A percentile compares a stretch with the other conserved stretches of the same genome.
Evolutionary conservation across 1,284 basidiomycete genomes (phyloP).

Genomic region (Trichosporon coremiiforme): DNA sequence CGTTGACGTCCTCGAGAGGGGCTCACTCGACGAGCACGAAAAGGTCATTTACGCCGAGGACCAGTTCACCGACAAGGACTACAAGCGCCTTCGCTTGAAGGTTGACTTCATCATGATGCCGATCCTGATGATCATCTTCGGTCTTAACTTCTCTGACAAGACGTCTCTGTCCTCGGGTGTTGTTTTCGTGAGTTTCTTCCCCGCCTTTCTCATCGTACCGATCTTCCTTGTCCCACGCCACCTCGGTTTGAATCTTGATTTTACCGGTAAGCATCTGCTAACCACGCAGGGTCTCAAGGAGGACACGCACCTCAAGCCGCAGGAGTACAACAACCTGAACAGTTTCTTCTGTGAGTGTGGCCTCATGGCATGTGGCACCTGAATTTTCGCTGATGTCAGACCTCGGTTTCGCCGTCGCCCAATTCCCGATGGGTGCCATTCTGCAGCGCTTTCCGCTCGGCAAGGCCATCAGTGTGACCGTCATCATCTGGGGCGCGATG

Average conservation of each 20-base stretch:
- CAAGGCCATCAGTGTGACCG: slow-evolving; percentile 29
- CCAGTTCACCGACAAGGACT: slow-evolving; percentile 28
- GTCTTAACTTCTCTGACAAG: slow-evolving; percentile 29
- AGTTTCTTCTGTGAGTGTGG: slow-evolving; percentile 24
- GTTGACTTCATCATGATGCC: slow-evolving; percentile 30
- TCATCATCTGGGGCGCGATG: slow-evolving; percentile 37
- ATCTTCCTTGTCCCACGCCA: no score
- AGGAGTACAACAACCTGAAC: slow-evolving; percentile 38
- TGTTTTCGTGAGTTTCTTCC: slow-evolving; percentile 28
- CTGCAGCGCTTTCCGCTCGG: slow-evolving; percentile 41
- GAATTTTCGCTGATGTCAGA: slow-evolving; percentile 23
- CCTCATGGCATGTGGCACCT: neutral
- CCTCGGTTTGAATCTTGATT: no score
- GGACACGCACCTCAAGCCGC: slow-evolving; percentile 39
- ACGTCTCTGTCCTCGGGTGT: slow-evolving; percentile 25
- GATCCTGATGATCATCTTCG: slow-evolving; percentile 25
- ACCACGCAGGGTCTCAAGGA: slow-evolving; percentile 7
- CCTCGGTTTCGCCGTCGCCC: slow-evolving; percentile 35
- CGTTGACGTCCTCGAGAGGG: neutral
- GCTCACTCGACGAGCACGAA: slow-evolving; percentile 23
- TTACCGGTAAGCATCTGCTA: no score
- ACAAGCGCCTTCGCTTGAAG: slow-evolving; percentile 27
- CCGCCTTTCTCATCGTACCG: no score
- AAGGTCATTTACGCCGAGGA: slow-evolving; percentile 26
- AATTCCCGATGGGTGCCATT: slow-evolving; percentile 38